These are phyloP conservation scores for Phytophthora europaea DNA, from an alignment of 352 stramenopile genomes.

Conservation along the genomic window DNA sequence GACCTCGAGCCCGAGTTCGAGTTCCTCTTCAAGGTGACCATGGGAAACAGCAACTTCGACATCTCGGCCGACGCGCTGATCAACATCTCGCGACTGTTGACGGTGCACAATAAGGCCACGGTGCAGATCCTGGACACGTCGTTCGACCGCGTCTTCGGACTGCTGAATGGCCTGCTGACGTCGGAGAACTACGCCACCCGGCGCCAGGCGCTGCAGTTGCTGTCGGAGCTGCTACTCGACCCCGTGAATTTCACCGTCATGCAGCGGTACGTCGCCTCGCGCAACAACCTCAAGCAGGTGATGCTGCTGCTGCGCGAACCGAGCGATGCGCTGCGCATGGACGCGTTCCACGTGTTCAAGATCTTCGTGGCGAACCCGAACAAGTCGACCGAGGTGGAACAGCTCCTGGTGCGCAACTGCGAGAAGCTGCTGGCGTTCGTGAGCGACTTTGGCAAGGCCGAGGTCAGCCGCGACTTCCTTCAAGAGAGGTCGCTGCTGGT, in stretches of 20 bases:
- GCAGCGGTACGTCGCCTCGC: slow-evolving; percentile 80
- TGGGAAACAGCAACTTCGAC: slow-evolving; percentile 86
- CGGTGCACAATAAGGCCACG: slow-evolving; percentile 69
- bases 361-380: slow-evolving; percentile 91
- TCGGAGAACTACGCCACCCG: slow-evolving; percentile 82
- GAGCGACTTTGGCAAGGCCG: slow-evolving; percentile 77
- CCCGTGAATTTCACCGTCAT: slow-evolving; percentile 82
- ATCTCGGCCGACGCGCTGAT: slow-evolving; percentile 86
- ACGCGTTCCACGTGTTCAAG: slow-evolving; percentile 91
- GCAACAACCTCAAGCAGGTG: slow-evolving; percentile 76
- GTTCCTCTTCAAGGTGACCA: slow-evolving; percentile 75
- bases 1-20: slow-evolving; percentile 74
- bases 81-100: slow-evolving; percentile 81
- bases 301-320: slow-evolving; percentile 83
- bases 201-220: slow-evolving; percentile 75
- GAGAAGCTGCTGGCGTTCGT: slow-evolving; percentile 86
- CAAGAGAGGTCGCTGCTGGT: slow-evolving; percentile 80
- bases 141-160: slow-evolving; percentile 77
- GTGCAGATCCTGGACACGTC: slow-evolving; percentile 58
- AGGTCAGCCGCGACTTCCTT: slow-evolving; percentile 79
- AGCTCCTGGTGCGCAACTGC: slow-evolving; percentile 75
- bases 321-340: slow-evolving; percentile 81
- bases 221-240: slow-evolving; percentile 80
- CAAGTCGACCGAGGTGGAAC: slow-evolving; percentile 79
- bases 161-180: slow-evolving; percentile 69